Percentiles rank a stretch among this genome's conserved stretches.
Conservation (phyloP, 163 green algal genomes). For the Chloroidium sp. region DNA sequence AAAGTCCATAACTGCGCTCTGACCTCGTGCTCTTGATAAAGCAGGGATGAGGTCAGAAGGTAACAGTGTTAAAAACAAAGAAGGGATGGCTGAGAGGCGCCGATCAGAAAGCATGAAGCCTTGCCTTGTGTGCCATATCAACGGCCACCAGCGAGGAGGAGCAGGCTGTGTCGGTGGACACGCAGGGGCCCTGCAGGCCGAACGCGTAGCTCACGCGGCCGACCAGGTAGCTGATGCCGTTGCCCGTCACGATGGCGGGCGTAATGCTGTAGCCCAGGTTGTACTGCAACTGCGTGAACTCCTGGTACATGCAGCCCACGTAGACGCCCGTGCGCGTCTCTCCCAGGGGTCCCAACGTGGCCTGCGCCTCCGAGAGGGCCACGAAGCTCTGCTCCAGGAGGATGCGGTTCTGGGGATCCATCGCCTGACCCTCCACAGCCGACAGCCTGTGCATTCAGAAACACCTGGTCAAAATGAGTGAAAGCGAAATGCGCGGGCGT, state of each 20-base stretch:
- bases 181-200: constrained; percentile 36
- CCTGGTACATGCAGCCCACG: constrained; percentile 38
- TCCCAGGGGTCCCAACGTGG: neutral
- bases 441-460: constrained; percentile 19
- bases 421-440: constrained; percentile 42
- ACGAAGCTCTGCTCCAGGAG: constrained; percentile 48
- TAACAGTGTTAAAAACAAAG: too few species aligned
- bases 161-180: constrained; percentile 79
- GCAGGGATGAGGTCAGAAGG: too few species aligned
- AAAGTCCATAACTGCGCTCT: too few species aligned
- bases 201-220: constrained; percentile 64
- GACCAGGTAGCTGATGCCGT: constrained; percentile 36
- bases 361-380: constrained; percentile 24
- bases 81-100: too few species aligned
- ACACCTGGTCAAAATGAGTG: too few species aligned
- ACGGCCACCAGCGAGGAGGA: constrained; percentile 62
- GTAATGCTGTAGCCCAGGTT: constrained; percentile 20
- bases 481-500: too few species aligned
- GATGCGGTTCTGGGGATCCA: constrained; percentile 77
- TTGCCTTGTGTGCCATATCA: constrained; percentile 37
- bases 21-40: too few species aligned
- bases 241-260: constrained; percentile 23
- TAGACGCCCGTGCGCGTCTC: constrained; percentile 17
- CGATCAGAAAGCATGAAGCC: constrained; percentile 3
- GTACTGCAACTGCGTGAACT: constrained; percentile 24